phyloP scores from a whole-genome alignment of 2,329 filamentous ascomycete species.

The Phaeosphaeriaceae sp. region DNA sequence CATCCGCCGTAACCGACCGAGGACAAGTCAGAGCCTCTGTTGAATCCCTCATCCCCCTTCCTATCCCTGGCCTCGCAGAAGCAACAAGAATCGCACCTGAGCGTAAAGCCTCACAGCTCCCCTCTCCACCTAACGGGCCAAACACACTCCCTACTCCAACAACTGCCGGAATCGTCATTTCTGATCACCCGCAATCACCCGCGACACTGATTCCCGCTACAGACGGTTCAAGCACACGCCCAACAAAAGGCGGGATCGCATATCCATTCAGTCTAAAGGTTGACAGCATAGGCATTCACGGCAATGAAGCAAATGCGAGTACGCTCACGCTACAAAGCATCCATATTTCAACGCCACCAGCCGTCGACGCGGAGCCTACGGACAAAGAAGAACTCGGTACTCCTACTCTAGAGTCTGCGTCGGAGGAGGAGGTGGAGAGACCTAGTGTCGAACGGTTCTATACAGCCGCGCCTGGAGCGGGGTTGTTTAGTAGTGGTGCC shows the following conservation, averaged over 20 bases:
- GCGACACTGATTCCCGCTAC: slow-evolving; percentile 54
- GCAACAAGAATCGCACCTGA: slow-evolving; percentile 38
- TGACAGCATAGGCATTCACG: slow-evolving; percentile 24
- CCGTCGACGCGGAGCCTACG: slow-evolving; percentile 23
- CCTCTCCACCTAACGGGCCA: slow-evolving; percentile 18
- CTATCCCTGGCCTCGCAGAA: slow-evolving; percentile 31
- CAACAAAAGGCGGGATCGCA: slow-evolving; percentile 71
- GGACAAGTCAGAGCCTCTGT: slow-evolving; percentile 33
- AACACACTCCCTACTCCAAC: background rate
- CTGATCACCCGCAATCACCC: slow-evolving; percentile 32
- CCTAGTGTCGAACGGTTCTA: slow-evolving; percentile 60
- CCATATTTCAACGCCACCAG: slow-evolving; percentile 27
- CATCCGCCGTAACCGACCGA: slow-evolving; percentile 40
- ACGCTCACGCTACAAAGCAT: slow-evolving; percentile 67
- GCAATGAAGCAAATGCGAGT: slow-evolving; percentile 66
- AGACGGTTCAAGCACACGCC: slow-evolving; percentile 64
- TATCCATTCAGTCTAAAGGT: slow-evolving; percentile 74
- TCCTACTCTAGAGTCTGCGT: background rate
- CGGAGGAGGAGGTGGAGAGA: slow-evolving; percentile 15
- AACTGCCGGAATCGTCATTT: slow-evolving; percentile 26
- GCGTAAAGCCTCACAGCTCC: slow-evolving; percentile 30
- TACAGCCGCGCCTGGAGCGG: slow-evolving; percentile 52
- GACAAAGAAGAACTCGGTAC: slow-evolving; percentile 16
- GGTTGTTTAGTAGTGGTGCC: slow-evolving; percentile 23
- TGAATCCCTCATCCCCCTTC: slow-evolving; percentile 25